These are phyloP conservation scores for Phycomyces blakesleeanus DNA, from an alignment of 192 early-diverging fungal genomes.

Conservation along the genomic window DNA sequence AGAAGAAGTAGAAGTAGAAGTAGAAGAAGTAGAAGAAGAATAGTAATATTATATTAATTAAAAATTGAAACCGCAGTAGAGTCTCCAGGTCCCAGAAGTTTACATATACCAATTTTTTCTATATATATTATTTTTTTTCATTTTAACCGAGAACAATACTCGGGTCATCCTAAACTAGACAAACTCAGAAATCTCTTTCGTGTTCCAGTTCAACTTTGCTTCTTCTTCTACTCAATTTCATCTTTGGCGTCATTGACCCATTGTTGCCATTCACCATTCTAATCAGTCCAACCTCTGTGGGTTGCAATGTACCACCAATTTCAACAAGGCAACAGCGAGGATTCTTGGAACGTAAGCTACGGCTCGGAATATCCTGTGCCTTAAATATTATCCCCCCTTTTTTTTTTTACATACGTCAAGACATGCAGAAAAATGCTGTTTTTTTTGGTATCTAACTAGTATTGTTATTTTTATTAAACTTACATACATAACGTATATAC, in stretches of 20 bases:
- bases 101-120: no score
- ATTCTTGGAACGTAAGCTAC: conserved; percentile 21
- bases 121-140: no score
- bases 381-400: not conserved
- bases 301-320: conserved; percentile 13
- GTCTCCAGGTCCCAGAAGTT: no score
- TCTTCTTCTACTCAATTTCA: not conserved
- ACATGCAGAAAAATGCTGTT: not conserved
- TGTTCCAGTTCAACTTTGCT: not conserved
- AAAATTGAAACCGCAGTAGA: no score
- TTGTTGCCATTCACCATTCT: not conserved
- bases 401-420: not conserved
- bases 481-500: not conserved
- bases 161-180: no score
- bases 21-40: no score
- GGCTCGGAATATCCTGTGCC: no score
- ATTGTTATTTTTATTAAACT: no score
- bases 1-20: no score
- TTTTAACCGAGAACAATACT: no score
- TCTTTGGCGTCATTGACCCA: not conserved
- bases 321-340: conserved; percentile 25
- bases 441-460: no score
- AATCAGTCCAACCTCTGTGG: not conserved
- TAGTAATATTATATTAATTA: no score
- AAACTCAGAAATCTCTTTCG: not conserved